Percentiles rank a stretch among this genome's conserved stretches.
Conservation (phyloP, 495 filamentous ascomycete genomes). For the Tuber umbilicatum region DNA sequence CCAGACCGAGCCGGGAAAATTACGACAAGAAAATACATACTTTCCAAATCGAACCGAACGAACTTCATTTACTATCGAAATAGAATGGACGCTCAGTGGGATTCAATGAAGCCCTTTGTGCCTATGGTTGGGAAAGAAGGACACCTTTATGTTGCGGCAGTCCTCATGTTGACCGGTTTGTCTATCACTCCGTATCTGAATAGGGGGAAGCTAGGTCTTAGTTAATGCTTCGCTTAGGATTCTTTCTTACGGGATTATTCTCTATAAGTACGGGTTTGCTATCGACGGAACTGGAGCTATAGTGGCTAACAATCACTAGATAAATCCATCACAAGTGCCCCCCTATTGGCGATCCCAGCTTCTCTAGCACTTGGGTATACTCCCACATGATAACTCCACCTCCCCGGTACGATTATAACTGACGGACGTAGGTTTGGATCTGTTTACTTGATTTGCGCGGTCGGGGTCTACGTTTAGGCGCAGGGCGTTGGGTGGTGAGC, state of each 20-base stretch:
- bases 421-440: constrained; percentile 66
- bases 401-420: constrained; percentile 12
- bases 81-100: constrained; percentile 36
- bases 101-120: constrained; percentile 58
- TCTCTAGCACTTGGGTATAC: constrained; percentile 83
- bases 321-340: constrained; percentile 71
- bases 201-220: not conserved
- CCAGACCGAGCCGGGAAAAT: not conserved
- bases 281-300: not conserved
- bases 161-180: constrained; percentile 51
- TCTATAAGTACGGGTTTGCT: constrained; percentile 29
- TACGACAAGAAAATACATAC: constrained; percentile 8
- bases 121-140: constrained; percentile 72
- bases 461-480: constrained; percentile 91
- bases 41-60: not conserved
- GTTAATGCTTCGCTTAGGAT: constrained; percentile 24
- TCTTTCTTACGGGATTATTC: constrained; percentile 38
- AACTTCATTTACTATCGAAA: not conserved
- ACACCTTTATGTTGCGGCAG: constrained; percentile 78
- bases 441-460: constrained; percentile 96
- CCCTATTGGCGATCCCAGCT: constrained; percentile 76
- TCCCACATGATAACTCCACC: not conserved
- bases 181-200: not conserved
- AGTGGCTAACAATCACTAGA: constrained; percentile 51
- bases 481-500: constrained; percentile 42